Base-by-base conservation (phyloP, 768 basidiomycete genomes). In the Pulveroboletus ravenelii region DNA sequence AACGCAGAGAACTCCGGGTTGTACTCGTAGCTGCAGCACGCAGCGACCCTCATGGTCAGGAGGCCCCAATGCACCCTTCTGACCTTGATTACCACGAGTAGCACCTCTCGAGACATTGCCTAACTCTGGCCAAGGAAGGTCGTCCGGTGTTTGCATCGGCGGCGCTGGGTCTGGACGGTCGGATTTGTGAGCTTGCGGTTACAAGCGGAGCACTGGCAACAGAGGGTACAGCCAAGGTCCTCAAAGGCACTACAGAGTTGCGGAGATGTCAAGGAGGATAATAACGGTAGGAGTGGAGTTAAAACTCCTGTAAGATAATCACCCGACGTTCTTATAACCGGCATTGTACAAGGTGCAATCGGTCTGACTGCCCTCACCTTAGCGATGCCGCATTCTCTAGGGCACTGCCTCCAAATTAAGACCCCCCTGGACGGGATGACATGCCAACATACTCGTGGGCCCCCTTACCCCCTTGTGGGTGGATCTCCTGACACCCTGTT, bases 31-130 rank as follows among this genome's bases (percentile, higher is more conserved):
- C 62, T 90, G 88, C n/a, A 90, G 76, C 35, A 82, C 65, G 58
- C 80, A 82, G 55, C 87, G 84, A n/a, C 85, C 87, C 29, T 87
- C 85, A 46, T 76, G 72, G 72, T 89, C 87, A 20, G 87, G 74
- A 51, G 80, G 75, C 17, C 85, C 80, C 30, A 89, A 70, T 39
- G 82, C 84, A 54, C 88, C 88, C 64, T 90, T 90, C 65, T 89
- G 86, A 43, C 88, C 88, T 75, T 89, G 88, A 69, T 90, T 90
- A 53, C 87, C 87, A 64, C 88, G 71, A 44, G 88, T 89, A 23
- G 88, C 88, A 42, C 88, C 87, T 50, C 87, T 79, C 48, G 88
- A 88, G 57, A 90, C 86, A 62, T 89, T 90, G 55, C 87, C 88
- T 54, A 88, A 76, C 69, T 90, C 87, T 56, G 87, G 87, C 87